Conservation (phyloP, 129 eudicot species). For the Pseudognaphalium luteoalbum region DNA sequence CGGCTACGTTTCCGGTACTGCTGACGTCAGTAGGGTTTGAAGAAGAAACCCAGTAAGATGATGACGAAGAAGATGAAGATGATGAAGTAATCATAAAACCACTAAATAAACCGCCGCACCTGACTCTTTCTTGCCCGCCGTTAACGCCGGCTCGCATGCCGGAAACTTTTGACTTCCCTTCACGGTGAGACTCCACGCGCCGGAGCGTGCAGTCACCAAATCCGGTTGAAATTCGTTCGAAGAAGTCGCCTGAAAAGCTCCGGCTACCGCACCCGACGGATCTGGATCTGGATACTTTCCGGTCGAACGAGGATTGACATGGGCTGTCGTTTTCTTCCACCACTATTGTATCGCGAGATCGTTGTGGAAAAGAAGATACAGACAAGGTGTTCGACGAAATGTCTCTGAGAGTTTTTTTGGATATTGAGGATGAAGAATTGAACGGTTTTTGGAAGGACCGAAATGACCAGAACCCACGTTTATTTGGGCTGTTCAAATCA, state of each 20-base stretch:
- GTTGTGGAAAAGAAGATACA: slow-evolving; percentile 9
- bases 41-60: slow-evolving; percentile 53
- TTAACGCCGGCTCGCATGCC: slow-evolving; percentile 24
- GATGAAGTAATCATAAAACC: slow-evolving; percentile 84
- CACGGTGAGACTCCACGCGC: slow-evolving; percentile 86
- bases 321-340: slow-evolving; percentile 61
- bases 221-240: slow-evolving; percentile 88
- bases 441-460: slow-evolving; percentile 44
- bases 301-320: slow-evolving; percentile 46
- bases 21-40: slow-evolving; percentile 46
- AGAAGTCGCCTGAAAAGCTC: slow-evolving; percentile 93
- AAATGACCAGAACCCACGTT: slow-evolving; percentile 83
- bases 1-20: slow-evolving; percentile 16
- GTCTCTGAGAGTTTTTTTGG: slow-evolving; percentile 32
- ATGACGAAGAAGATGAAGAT: slow-evolving; percentile 73
- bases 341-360: slow-evolving; percentile 24
- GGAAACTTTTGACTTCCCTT: slow-evolving; percentile 52
- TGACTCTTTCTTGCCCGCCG: slow-evolving; percentile 48
- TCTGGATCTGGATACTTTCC: slow-evolving; percentile 89
- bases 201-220: slow-evolving; percentile 88
- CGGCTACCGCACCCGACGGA: slow-evolving; percentile 97
- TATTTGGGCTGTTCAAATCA: slow-evolving; percentile 32
- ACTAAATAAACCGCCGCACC: slow-evolving; percentile 84
- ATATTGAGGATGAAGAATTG: slow-evolving; percentile 17
- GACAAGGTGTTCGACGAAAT: slow-evolving; percentile 35